Conservation (phyloP, 2,329 filamentous ascomycete species). For the Colletotrichum godetiae region DNA sequence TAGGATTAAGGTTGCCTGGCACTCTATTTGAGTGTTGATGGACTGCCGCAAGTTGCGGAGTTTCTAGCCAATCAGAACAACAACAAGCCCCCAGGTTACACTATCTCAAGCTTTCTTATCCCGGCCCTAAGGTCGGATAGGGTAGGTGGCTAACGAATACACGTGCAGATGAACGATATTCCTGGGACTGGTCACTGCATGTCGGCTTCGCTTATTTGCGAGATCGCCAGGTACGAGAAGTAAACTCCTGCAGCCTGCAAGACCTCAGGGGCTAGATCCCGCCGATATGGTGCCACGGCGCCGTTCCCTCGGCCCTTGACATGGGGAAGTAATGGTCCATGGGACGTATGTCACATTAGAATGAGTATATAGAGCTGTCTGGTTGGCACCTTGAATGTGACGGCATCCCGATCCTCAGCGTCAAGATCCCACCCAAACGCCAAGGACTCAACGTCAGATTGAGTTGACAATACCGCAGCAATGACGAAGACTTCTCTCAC, state of each 20-base stretch:
- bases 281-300: background rate
- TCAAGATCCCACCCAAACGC: background rate
- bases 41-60: background rate
- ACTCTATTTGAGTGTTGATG: slow-evolving; percentile 6
- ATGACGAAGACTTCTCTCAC: background rate
- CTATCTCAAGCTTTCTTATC: slow-evolving; percentile 1
- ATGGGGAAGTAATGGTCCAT: background rate
- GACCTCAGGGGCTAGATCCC: background rate
- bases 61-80: background rate
- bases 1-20: slow-evolving; percentile 1
- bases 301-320: background rate
- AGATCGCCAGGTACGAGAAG: background rate
- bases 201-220: background rate
- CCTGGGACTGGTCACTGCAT: background rate
- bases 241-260: background rate
- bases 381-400: background rate
- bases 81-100: background rate
- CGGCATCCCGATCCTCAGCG: background rate
- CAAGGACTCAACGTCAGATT: background rate
- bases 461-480: background rate
- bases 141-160: background rate
- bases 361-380: background rate
- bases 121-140: background rate
- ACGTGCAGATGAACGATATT: background rate
- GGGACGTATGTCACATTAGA: background rate